Evolutionary conservation across 2,329 filamentous ascomycete species (phyloP).

Genomic region (Talaromyces sp.): DNA sequence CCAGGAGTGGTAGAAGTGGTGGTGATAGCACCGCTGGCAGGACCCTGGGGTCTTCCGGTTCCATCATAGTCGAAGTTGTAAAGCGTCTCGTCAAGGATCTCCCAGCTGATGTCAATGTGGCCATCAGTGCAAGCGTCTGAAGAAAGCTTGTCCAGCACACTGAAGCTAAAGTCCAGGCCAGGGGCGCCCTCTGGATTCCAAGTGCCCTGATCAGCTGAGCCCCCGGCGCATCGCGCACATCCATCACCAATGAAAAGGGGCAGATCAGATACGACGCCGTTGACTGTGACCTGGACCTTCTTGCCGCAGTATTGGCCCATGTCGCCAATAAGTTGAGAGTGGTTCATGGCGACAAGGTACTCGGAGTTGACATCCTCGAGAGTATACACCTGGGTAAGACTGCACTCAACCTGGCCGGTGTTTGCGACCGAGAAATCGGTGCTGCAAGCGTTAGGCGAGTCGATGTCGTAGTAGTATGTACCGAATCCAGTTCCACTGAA

Average conservation of each 20-base stretch:
- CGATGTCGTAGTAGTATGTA: slow-evolving; percentile 11
- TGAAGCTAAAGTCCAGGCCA: slow-evolving; percentile 7
- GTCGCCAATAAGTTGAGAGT: slow-evolving; percentile 3
- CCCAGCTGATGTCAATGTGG: slow-evolving; percentile 10
- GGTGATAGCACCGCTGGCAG: background rate
- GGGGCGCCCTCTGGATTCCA: slow-evolving; percentile 3
- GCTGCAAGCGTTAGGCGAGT: slow-evolving; percentile 2
- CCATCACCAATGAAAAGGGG: slow-evolving; percentile 11
- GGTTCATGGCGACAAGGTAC: slow-evolving; percentile 12
- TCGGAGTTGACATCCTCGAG: slow-evolving; percentile 9
- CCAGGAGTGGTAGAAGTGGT: background rate
- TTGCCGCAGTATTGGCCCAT: slow-evolving; percentile 10
- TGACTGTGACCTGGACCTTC: slow-evolving; percentile 7
- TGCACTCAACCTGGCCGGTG: slow-evolving; percentile 9
- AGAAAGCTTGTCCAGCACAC: slow-evolving; percentile 2
- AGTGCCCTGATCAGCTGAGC: background rate
- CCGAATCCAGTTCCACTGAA: slow-evolving; percentile 9
- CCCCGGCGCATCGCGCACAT: slow-evolving; percentile 5
- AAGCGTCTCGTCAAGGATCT: slow-evolving; percentile 11
- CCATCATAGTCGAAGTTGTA: slow-evolving; percentile 9
- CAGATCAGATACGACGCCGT: slow-evolving; percentile 4
- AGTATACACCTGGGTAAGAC: slow-evolving; percentile 9
- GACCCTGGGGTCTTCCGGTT: slow-evolving; percentile 3
- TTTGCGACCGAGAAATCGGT: slow-evolving; percentile 5
- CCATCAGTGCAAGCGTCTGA: slow-evolving; percentile 3